Percentiles rank a stretch among this genome's conserved stretches.
Evolutionary conservation across 1,139 yeast species (phyloP).

Genomic region (Martiniozyma asiatica): DNA sequence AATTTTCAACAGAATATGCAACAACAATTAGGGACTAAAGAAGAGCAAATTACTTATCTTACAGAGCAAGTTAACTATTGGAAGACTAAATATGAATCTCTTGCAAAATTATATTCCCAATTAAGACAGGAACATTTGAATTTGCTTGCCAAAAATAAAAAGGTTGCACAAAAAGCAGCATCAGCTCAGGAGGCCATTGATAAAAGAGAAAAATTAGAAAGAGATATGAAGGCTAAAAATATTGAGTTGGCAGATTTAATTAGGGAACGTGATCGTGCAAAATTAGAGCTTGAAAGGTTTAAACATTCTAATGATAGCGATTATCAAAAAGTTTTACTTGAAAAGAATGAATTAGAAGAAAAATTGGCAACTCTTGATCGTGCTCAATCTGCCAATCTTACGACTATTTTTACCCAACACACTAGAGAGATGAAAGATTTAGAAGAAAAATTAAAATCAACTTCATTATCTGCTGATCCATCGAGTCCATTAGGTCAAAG

Average conservation of each 20-base stretch:
- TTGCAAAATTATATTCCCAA: constrained; percentile 84
- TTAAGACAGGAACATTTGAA: constrained; percentile 86
- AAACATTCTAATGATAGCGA: constrained; percentile 58
- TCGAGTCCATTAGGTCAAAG: constrained; percentile 11
- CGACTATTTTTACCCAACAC: constrained; percentile 52
- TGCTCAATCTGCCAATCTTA: constrained; percentile 53
- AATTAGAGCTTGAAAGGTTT: constrained; percentile 67
- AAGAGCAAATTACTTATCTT: constrained; percentile 54
- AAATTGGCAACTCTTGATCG: constrained; percentile 55
- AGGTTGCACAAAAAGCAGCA: constrained; percentile 78
- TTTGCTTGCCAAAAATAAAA: constrained; percentile 66
- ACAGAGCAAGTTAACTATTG: constrained; percentile 72
- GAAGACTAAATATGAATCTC: constrained; percentile 80
- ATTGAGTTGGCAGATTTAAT: constrained; percentile 82
- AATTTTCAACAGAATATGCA: constrained; percentile 55
- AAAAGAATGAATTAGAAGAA: constrained; percentile 49
- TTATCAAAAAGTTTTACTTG: constrained; percentile 55
- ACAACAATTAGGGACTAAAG: constrained; percentile 67
- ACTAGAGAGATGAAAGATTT: constrained; percentile 40
- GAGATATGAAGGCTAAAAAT: constrained; percentile 76
- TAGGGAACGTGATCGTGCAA: constrained; percentile 81
- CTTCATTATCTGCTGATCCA: constrained; percentile 12
- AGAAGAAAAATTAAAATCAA: constrained; percentile 27
- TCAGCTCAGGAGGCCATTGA: constrained; percentile 89
- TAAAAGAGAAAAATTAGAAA: constrained; percentile 72